Conservation (phyloP, 768 basidiomycete genomes). For the Mycena polygramma region DNA sequence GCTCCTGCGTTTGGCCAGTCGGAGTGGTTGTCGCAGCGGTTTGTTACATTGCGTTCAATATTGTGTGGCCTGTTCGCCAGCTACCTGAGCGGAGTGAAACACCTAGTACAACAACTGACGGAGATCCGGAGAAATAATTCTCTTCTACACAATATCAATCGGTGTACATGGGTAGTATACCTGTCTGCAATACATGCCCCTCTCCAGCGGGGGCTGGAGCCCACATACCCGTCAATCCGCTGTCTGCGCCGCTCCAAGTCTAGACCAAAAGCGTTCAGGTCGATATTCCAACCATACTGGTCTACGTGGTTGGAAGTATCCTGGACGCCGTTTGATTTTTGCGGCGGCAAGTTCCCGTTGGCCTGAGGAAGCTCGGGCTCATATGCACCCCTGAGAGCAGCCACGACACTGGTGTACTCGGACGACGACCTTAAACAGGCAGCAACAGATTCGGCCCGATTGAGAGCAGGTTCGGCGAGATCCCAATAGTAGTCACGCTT, state of each 20-base stretch:
- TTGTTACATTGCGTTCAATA: slow-evolving; percentile 33
- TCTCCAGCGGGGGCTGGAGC: slow-evolving; percentile 14
- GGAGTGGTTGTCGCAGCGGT: slow-evolving; percentile 27
- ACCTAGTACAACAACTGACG: slow-evolving; percentile 4
- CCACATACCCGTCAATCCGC: slow-evolving; percentile 34
- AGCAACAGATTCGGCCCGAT: slow-evolving; percentile 33
- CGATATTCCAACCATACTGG: slow-evolving; percentile 39
- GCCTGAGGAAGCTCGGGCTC: slow-evolving; percentile 20
- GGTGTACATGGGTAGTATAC: slow-evolving; percentile 35
- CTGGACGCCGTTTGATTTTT: slow-evolving; percentile 23
- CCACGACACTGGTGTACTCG: slow-evolving; percentile 36
- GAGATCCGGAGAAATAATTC: slow-evolving; percentile 25
- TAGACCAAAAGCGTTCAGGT: slow-evolving; percentile 38
- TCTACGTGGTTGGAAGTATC: slow-evolving; percentile 19
- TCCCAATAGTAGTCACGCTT: slow-evolving; percentile 33
- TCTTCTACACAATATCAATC: slow-evolving; percentile 5
- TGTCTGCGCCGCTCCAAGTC: slow-evolving; percentile 37
- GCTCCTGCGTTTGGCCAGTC: slow-evolving; percentile 38
- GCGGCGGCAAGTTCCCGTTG: slow-evolving; percentile 14
- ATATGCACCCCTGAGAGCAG: slow-evolving; percentile 34
- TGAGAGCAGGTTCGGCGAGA: slow-evolving; percentile 36
- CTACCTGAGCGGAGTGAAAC: not conserved
- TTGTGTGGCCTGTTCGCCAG: slow-evolving; percentile 20
- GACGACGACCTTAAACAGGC: slow-evolving; percentile 28
- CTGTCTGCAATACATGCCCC: slow-evolving; percentile 26